Evolutionary conservation across 148 eudicot genomes (phyloP).

Genomic region (Silene uniflora): DNA sequence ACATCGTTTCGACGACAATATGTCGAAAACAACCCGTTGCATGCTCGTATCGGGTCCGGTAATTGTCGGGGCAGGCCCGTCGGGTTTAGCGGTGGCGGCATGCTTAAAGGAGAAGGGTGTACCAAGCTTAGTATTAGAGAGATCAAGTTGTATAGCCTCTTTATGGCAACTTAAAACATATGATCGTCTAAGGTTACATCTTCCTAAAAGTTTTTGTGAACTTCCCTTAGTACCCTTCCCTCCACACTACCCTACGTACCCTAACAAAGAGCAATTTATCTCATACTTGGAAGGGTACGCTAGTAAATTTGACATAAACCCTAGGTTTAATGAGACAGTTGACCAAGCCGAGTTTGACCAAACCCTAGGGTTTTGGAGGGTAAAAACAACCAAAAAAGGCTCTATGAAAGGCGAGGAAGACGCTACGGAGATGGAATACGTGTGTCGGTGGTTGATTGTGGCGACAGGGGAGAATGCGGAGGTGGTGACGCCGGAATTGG

Average conservation of each 20-base stretch:
- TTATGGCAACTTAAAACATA: conserved; percentile 68
- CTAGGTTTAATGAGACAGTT: conserved; percentile 39
- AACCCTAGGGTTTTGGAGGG: conserved; percentile 51
- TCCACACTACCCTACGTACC: conserved; percentile 52
- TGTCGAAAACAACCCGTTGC: conserved; percentile 7
- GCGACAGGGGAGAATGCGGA: conserved; percentile 96
- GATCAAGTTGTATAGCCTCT: conserved; percentile 57
- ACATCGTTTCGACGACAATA: neutral
- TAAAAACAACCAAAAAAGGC: conserved; percentile 23
- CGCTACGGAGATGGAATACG: conserved; percentile 33
- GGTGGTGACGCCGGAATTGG: conserved; percentile 58
- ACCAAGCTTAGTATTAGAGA: conserved; percentile 48
- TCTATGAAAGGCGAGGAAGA: conserved; percentile 9
- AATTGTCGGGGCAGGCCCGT: conserved; percentile 70
- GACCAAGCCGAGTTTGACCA: conserved; percentile 45
- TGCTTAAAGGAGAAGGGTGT: conserved; percentile 48
- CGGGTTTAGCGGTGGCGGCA: conserved; percentile 67
- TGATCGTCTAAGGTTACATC: conserved; percentile 57
- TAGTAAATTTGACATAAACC: conserved; percentile 38
- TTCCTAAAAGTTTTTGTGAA: conserved; percentile 66
- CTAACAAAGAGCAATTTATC: conserved; percentile 52
- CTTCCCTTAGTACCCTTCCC: conserved; percentile 68
- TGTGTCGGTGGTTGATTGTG: conserved; percentile 66
- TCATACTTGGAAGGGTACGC: conserved; percentile 52
- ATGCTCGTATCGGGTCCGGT: conserved; percentile 49